Evolutionary conservation across 495 filamentous ascomycete species (phyloP), one percentile per base, ranked within the genome.

Genomic region (Penicillium cosmopolitanum): DNA sequence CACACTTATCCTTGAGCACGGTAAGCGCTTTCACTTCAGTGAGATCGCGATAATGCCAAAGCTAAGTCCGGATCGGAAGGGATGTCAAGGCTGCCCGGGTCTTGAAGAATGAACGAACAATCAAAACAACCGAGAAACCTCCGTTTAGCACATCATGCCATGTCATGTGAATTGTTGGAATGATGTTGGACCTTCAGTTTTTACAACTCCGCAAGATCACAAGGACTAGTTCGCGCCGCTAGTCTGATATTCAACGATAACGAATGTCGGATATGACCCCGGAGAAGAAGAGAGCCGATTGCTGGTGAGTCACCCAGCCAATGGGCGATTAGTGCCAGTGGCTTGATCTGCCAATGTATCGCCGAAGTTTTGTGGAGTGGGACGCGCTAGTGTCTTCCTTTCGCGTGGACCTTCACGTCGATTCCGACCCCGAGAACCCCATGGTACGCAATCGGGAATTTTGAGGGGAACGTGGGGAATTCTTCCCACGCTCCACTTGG

Each of bases 321-420:
- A 36, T 36, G 13, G 28, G 5, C 33, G 16, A 36, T 36, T 52
- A 19, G 56, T 47, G 56, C 35, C 19, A 28, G 28, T 31, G 28
- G 6, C 28, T 31, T 9, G 8, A 34, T 42, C n/a, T 15, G 16
- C 53, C 19, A 19, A 47, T 16, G 16, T 44, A 44, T 44, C 42
- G 16, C 42, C 15, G 42, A 44, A 44, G 36, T 28, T 33, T 42
- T 42, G 31, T 52, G 5, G 23, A 43, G 51, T 31, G 28, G 18
- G 4, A 42, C 53, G 25, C 15, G n/a, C 31, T 57, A 54, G 56
- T 35, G 50, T 28, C 16, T 15, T 51, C 31, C 40, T 50, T 44
- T 62, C 65, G 62, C 56, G 44, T 67, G 65, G 65, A 67, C 65
- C 65, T 67, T 67, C 65, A 51, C 1, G 3, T 48, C 46, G 21